Base-by-base conservation (phyloP, 2,329 filamentous ascomycete species). In the Boeremia exigua region DNA sequence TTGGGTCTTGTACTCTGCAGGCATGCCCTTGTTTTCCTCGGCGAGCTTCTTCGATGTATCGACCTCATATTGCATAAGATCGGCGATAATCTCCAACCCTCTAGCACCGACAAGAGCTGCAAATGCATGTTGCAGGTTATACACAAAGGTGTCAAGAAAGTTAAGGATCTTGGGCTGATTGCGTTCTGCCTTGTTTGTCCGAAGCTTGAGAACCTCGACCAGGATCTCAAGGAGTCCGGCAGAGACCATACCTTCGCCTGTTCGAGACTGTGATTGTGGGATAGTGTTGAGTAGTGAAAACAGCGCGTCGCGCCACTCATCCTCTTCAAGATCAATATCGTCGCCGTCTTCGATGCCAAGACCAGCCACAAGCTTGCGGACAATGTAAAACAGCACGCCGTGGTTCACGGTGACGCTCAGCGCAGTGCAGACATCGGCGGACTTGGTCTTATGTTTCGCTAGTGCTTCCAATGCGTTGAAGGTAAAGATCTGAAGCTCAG, bases 351-450 rank as follows among this genome's bases (percentile, higher is more conserved):
- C 81, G 19, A 64, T 60, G 23, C 63, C 86, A 78, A 99, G 88
- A 60, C 92, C 90, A 15, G 89, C 88, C 54, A 98, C 90, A 9
- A 92, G 91, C 75, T 96, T 97, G 52, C 94, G 86, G 45, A 96
- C 89, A 63, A 97, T 85, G 69, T 97, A 98, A 63, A 98, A 89
- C 39, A 99, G 82, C 28, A 98, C 89, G 12, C 95, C 96, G 67
- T 99, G 96, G 67, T 96, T 98, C 33, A 98, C 94, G 65, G 94
- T 96, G 49, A 96, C 91, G 68, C 92, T 96, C 37, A 99, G 80
- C n/a, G 95, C 92, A 37, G 91, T 88, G 60, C 92, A 88, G 23
- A 99, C 89, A 72, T 99, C 95, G 30, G 86, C 80, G 28, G 88
- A 85, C 69, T 92, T 93, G 53, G 83, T 80, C 66, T 90, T 88